Conservation (phyloP, 768 basidiomycete genomes). For the Roridomyces roridus region DNA sequence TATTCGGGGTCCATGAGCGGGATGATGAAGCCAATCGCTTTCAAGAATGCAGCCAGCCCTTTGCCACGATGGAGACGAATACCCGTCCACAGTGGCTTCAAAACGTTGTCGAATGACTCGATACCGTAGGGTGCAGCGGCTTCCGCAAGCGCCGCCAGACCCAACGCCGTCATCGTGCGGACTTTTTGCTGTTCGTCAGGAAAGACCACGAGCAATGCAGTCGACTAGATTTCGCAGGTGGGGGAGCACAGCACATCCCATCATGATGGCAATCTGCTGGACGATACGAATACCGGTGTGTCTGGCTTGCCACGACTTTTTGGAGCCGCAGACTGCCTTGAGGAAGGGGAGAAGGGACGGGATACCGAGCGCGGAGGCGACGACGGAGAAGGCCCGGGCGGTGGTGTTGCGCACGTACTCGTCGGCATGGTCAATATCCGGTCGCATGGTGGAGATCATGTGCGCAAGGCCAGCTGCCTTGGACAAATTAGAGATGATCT, state of each 20-base stretch:
- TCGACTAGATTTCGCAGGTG: slow-evolving; percentile 97
- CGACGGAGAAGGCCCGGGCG: slow-evolving; percentile 97
- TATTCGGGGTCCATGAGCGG: slow-evolving; percentile 99
- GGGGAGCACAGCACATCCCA: slow-evolving; percentile 98
- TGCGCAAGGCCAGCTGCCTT: slow-evolving; percentile 99
- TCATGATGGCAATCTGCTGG: slow-evolving; percentile 99
- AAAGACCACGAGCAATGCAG: slow-evolving; percentile 90
- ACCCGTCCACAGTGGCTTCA: slow-evolving; percentile 93
- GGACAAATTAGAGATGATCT: slow-evolving; percentile 98
- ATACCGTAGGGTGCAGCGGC: slow-evolving; percentile 99
- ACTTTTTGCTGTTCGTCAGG: slow-evolving; percentile 98
- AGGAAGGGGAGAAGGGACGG: slow-evolving; percentile 97
- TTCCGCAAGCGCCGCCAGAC: slow-evolving; percentile 93
- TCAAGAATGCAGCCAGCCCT: slow-evolving; percentile 92
- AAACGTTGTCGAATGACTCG: slow-evolving; percentile 97
- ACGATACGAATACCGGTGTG: slow-evolving; percentile 99
- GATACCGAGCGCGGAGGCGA: slow-evolving; percentile 97
- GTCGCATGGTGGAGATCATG: slow-evolving; percentile 99
- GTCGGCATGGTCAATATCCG: slow-evolving; percentile 99
- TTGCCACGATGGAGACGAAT: slow-evolving; percentile 96
- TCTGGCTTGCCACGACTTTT: slow-evolving; percentile 99
- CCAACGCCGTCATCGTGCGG: slow-evolving; percentile 93
- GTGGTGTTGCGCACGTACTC: slow-evolving; percentile 99
- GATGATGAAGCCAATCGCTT: slow-evolving; percentile 99
- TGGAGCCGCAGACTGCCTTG: slow-evolving; percentile 97